Conservation (phyloP, 2,329 filamentous ascomycete species). For the Epichloe typhina region DNA sequence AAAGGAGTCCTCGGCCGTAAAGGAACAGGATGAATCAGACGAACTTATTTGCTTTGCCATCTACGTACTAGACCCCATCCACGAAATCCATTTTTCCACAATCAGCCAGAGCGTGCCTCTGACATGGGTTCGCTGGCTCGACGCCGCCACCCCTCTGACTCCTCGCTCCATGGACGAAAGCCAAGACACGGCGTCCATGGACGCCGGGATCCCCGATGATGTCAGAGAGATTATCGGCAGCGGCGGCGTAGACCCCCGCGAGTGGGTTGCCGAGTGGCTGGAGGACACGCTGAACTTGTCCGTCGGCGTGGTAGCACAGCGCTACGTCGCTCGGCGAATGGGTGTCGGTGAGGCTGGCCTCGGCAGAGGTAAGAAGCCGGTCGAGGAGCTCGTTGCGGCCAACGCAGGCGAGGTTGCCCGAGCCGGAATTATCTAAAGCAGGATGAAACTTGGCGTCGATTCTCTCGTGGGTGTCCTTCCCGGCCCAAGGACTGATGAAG, state of each 20-base stretch:
- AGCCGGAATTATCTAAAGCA: constrained; percentile 39
- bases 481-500: constrained; percentile 1
- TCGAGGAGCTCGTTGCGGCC: constrained; percentile 42
- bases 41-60: constrained; percentile 61
- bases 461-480: background rate
- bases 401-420: constrained; percentile 46
- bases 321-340: constrained; percentile 91
- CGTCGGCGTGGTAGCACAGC: constrained; percentile 78
- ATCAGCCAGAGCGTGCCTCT: constrained; percentile 73
- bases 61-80: constrained; percentile 76
- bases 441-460: too few relatives aligned
- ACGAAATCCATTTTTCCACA: constrained; percentile 75
- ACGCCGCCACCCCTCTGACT: constrained; percentile 51
- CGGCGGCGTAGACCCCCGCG: constrained; percentile 73
- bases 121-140: constrained; percentile 85
- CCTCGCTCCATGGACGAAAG: constrained; percentile 38
- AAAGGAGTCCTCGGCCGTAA: constrained; percentile 38
- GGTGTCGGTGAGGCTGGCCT: constrained; percentile 73
- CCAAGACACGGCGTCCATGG: constrained; percentile 18
- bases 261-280: constrained; percentile 97
- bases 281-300: constrained; percentile 71
- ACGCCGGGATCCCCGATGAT: constrained; percentile 51
- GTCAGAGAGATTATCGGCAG: constrained; percentile 72
- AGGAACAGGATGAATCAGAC: constrained; percentile 40
- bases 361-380: constrained; percentile 47